phyloP scores from a whole-genome alignment of 331 rosid species.

The Arachis monticola region DNA sequence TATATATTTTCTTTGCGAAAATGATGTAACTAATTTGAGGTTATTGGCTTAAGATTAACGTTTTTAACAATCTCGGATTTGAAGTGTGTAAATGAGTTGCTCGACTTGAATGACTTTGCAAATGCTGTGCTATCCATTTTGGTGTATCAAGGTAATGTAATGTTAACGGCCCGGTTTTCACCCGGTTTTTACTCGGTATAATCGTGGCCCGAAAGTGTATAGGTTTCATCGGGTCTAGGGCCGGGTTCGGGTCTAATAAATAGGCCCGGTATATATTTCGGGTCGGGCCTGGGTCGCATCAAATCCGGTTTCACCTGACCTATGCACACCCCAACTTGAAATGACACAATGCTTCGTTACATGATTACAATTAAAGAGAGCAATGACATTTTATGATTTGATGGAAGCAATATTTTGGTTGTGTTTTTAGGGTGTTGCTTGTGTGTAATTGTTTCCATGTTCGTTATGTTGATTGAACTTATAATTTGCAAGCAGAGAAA shows the following conservation, averaged over 20 bases:
- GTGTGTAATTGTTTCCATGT: not conserved
- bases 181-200: too few species aligned
- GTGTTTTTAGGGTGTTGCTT: not conserved
- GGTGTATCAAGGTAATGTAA: too few species aligned
- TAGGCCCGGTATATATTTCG: too few species aligned
- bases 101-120: not conserved
- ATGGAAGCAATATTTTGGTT: not conserved
- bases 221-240: too few species aligned
- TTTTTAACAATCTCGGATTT: too few species aligned
- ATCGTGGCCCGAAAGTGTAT: too few species aligned
- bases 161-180: too few species aligned
- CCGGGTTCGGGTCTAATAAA: too few species aligned
- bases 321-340: not conserved
- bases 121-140: not conserved
- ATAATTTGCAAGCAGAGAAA: slow-evolving; percentile 63
- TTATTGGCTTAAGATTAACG: too few species aligned
- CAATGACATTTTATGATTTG: not conserved
- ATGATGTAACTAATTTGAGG: too few species aligned
- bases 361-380: not conserved
- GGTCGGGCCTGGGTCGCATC: too few species aligned
- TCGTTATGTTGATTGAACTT: not conserved
- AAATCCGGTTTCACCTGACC: too few species aligned
- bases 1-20: not conserved
- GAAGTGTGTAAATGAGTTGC: not conserved
- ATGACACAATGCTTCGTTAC: not conserved